These are phyloP conservation scores for Vitis hybrid DNA, from an alignment of 177 flowering plant species.

Conservation along the genomic window DNA sequence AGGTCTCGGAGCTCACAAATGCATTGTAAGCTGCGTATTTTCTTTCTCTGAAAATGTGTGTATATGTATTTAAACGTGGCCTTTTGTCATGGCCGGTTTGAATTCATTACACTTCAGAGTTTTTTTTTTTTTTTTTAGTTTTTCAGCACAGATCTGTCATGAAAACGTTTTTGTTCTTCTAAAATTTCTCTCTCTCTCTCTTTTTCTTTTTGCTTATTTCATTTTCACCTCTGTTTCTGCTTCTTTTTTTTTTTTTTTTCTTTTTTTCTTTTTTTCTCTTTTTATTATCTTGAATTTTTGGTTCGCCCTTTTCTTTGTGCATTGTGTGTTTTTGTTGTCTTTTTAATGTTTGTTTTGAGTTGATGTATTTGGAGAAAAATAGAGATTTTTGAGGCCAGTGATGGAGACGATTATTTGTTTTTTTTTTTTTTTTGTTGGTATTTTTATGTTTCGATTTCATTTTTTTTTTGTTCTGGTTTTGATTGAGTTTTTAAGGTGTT, in stretches of 20 bases:
- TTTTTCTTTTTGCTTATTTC: neutral
- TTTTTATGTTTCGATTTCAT: neutral
- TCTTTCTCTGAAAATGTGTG: neutral
- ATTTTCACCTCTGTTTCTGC: neutral
- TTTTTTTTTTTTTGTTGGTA: neutral
- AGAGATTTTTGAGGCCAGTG: no score
- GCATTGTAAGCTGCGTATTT: conserved; percentile 25
- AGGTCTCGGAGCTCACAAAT: conserved; percentile 24
- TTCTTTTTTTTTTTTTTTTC: neutral
- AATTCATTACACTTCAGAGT: no score
- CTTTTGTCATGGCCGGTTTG: no score
- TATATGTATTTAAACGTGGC: no score
- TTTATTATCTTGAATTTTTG: neutral
- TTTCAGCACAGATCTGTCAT: no score
- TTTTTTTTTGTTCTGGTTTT: neutral
- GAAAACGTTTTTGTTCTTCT: no score
- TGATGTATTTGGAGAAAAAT: no score
- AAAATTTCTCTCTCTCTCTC: neutral
- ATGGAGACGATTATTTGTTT: neutral
- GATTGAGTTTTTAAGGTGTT: neutral
- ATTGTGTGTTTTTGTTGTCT: neutral
- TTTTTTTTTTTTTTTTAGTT: no score
- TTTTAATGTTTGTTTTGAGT: neutral
- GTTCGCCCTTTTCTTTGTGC: neutral
- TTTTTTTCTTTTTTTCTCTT: neutral